phyloP scores from a whole-genome alignment of 495 filamentous ascomycete genomes.

The Immersiella caudata region DNA sequence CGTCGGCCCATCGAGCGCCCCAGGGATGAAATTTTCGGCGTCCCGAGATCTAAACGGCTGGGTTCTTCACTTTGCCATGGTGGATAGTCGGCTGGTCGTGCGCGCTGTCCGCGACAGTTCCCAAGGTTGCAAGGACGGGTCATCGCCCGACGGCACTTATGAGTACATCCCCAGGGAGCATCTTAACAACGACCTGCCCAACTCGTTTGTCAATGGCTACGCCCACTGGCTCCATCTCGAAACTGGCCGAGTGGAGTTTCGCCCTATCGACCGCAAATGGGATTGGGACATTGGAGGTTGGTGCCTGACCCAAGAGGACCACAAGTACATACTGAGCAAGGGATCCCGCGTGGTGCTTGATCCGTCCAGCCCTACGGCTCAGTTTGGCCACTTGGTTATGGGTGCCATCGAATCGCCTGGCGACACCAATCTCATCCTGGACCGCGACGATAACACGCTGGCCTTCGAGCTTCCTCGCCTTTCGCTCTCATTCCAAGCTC shows the following conservation, averaged over 20 bases:
- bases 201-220: conserved; percentile 48
- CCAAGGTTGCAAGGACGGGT: conserved; percentile 31
- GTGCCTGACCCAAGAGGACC: not conserved
- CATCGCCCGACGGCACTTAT: conserved; percentile 18
- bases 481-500: conserved; percentile 20
- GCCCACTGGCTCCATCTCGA: conserved; percentile 54
- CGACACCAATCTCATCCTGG: conserved; percentile 21
- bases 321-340: conserved; percentile 2
- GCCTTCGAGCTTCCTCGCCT: conserved; percentile 20
- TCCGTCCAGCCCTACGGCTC: conserved; percentile 18
- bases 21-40: conserved; percentile 51
- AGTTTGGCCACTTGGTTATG: conserved; percentile 3
- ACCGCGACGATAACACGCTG: not conserved
- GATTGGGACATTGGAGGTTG: conserved; percentile 17
- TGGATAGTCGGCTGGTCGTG: conserved; percentile 15
- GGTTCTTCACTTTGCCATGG: conserved; percentile 29
- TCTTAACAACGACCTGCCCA: conserved; percentile 51
- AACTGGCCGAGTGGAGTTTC: conserved; percentile 50
- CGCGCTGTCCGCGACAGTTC: conserved; percentile 19
- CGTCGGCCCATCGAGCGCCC: conserved; percentile 51
- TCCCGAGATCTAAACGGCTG: conserved; percentile 26
- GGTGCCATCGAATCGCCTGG: conserved; percentile 11
- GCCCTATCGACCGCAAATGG: conserved; percentile 51
- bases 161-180: conserved; percentile 52
- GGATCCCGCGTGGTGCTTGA: conserved; percentile 14